Conservation (phyloP, 768 basidiomycete species). For the Termitomyces titanicus region DNA sequence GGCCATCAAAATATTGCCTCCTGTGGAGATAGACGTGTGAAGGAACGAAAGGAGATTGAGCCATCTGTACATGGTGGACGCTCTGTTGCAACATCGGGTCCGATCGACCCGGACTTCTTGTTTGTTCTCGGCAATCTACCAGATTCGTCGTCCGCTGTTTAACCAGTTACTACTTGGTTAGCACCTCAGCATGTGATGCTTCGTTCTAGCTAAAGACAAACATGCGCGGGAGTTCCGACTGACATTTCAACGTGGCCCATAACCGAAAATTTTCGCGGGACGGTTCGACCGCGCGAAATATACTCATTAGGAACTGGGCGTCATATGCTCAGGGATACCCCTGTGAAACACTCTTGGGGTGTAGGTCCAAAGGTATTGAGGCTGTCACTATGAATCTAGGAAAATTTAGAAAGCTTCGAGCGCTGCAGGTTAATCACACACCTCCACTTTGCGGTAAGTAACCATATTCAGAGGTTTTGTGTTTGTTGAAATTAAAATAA, state of each 20-base stretch:
- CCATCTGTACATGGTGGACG: neutral
- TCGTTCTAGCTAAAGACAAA: neutral
- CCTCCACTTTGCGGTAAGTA: neutral
- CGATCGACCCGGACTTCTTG: conserved; percentile 9
- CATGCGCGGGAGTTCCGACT: neutral
- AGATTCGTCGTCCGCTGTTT: neutral
- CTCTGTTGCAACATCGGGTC: conserved; percentile 8
- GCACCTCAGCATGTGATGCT: neutral
- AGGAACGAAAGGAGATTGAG: neutral
- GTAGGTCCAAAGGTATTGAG: conserved; percentile 3
- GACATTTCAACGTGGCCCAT: neutral
- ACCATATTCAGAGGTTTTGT: too few species aligned
- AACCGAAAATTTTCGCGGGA: conserved; percentile 1
- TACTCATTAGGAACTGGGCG: neutral
- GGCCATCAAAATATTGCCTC: conserved; percentile 7
- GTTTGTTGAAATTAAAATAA: too few species aligned
- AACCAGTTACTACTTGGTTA: neutral
- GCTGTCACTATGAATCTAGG: too few species aligned
- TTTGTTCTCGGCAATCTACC: conserved; percentile 3
- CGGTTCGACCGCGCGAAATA: neutral
- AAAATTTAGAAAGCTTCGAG: conserved; percentile 5
- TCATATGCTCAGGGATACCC: neutral
- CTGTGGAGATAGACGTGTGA: conserved; percentile 11
- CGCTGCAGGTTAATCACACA: conserved; percentile 6
- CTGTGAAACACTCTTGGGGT: neutral